Percentiles rank a stretch among this genome's conserved stretches.
phyloP scores from a whole-genome alignment of 2,329 filamentous ascomycete genomes.

The Penicillium corylophilum region DNA sequence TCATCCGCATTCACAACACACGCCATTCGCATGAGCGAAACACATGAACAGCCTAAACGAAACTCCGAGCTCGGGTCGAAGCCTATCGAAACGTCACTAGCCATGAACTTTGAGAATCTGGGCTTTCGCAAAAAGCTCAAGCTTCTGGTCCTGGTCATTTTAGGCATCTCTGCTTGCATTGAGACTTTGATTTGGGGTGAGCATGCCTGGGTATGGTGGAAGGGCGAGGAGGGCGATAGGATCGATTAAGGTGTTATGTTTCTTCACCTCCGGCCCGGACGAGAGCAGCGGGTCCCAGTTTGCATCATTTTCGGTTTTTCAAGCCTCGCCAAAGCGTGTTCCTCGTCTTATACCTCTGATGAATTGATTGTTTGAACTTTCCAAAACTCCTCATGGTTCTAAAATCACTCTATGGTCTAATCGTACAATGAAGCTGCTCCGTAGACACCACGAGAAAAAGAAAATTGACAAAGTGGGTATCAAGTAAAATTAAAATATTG shows the following conservation, averaged over 20 bases:
- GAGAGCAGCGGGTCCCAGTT: background rate
- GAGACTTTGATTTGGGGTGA: slow-evolving; percentile 9
- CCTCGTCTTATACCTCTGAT: background rate
- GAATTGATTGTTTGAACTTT: background rate
- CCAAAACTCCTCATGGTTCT: too few relatives aligned
- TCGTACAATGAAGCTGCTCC: background rate
- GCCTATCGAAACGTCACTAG: background rate
- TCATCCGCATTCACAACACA: slow-evolving; percentile 6
- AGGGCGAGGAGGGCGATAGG: slow-evolving; percentile 2
- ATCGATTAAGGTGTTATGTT: background rate
- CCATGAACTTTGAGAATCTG: slow-evolving; percentile 10
- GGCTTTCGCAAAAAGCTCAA: slow-evolving; percentile 7
- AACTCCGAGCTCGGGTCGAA: background rate
- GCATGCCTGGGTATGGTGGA: slow-evolving; percentile 13
- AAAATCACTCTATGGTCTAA: background rate
- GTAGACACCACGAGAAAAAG: background rate
- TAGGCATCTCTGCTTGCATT: background rate
- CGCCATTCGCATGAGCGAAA: background rate
- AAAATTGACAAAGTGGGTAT: background rate
- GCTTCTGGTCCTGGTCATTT: slow-evolving; percentile 2
- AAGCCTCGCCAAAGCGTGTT: background rate
- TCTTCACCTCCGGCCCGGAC: background rate
- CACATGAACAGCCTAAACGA: background rate
- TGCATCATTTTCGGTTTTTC: background rate
- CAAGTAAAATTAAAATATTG: background rate